Evolutionary conservation across 139 green algal species (phyloP), one percentile per base, ranked within the genome.

Genomic region (Prasinococcaceae sp.): DNA sequence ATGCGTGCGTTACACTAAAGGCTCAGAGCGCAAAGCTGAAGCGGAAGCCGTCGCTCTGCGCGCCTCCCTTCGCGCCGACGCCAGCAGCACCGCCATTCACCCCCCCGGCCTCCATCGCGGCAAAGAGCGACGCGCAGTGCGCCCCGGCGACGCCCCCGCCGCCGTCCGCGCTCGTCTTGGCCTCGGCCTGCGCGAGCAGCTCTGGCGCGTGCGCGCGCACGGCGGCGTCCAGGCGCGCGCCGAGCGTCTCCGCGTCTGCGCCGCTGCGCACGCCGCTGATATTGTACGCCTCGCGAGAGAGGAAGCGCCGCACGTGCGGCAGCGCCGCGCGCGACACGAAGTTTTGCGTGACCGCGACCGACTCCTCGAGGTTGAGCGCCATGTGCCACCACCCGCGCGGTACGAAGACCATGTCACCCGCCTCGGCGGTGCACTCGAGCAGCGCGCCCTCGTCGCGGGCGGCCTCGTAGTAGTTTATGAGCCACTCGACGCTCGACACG

Each of bases 401-500:
- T 6, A 79, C 70, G 41, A 74, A 79, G 14, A 79, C 26, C n/a
- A 75, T 32, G 36, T 79, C 70, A 4, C 70, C 70, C 28, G 47
- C 47, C 5, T 39, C 32, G 30, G 57, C 70, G 3, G 74, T 52
- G 23, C 50, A 47, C 50, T 76, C 68, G 10, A 59, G 10, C 28
- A 45, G 38, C 4, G n/a, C 36, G n/a, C 35, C 59, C 9, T n/a
- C 4, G 0, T 58, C 39, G 23, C 47, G 42, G 19, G 29, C 38
- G 14, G 52, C 14, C 10, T 67, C 50, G 47, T 77, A 77, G 42
- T 69, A 74, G 65, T 77, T 77, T 47, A 69, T 65, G 38, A 69
- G 65, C 90, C 90, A 98, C 65, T 98, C 90, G 8, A 85, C 74
- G 23, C 95, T 58, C 9, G 80, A 90, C 19, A 95, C 57, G 0